A percentile compares a stretch with the other conserved stretches of the same genome.
Conservation (phyloP, 768 basidiomycete genomes). For the Lactarius deliciosus region DNA sequence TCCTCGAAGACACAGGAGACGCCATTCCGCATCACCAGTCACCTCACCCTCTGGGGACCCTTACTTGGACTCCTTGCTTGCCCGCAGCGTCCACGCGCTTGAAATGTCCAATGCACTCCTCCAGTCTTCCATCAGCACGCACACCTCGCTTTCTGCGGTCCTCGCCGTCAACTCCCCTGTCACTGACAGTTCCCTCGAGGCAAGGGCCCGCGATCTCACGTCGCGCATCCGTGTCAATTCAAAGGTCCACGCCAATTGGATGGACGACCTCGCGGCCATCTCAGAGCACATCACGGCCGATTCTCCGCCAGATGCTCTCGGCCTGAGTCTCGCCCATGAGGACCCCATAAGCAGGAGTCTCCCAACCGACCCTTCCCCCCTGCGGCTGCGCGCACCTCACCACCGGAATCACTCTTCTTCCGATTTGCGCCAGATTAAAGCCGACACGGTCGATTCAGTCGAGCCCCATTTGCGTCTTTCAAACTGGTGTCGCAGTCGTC, state of each 20-base stretch:
- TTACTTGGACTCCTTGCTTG: conserved; percentile 74
- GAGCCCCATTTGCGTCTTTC: conserved; percentile 52
- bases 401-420: conserved; percentile 18
- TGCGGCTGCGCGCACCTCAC: conserved; percentile 16
- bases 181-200: conserved; percentile 47
- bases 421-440: conserved; percentile 16
- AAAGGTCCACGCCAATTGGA: conserved; percentile 56
- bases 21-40: conserved; percentile 28
- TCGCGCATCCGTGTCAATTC: conserved; percentile 49
- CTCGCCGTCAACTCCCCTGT: conserved; percentile 46
- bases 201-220: conserved; percentile 52
- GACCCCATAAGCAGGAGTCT: conserved; percentile 36
- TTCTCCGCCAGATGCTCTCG: conserved; percentile 15
- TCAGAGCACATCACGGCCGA: conserved; percentile 15
- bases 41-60: conserved; percentile 43
- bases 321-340: conserved; percentile 14
- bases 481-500: conserved; percentile 49
- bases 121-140: conserved; percentile 72
- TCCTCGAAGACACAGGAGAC: conserved; percentile 39
- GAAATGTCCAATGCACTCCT: conserved; percentile 83
- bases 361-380: conserved; percentile 29
- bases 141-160: conserved; percentile 52
- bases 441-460: conserved; percentile 6
- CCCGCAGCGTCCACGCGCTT: conserved; percentile 79
- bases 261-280: conserved; percentile 62